Base-by-base conservation (phyloP, 495 filamentous ascomycete species). In the Penicillium antarcticum region DNA sequence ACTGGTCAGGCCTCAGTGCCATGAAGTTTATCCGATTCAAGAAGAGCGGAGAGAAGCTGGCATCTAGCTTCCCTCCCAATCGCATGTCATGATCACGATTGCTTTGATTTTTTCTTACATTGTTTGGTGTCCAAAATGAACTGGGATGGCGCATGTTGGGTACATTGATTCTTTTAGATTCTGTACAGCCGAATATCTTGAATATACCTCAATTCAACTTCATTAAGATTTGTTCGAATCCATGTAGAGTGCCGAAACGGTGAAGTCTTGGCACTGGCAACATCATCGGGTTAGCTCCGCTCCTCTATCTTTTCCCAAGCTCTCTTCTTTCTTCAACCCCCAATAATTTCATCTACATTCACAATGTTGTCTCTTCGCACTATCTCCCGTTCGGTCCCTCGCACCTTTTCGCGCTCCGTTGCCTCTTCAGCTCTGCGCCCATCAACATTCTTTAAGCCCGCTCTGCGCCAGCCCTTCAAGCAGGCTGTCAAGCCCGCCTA, bases 301-400 rank as follows among this genome's bases (percentile, higher is more conserved):
- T 62, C 51, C 40, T 52, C 39, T 45, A 45, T 39, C 43, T 54
- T 55, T 60, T 61, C 48, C 47, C 36, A 45, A 53, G 52, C 53
- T 54, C 44, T 53, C 57, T 42, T 39, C 45, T 60, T 51, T 52
- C 58, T 51, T 42, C 56, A 48, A 48, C 40, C 45, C 44, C 45
- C 51, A 53, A 48, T 40, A 33, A 39, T 21, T 47, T 37, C 57
- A 53, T 56, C 50, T 37, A 49, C 42, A 45, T 61, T 60, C 78
- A 87, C 61, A 61, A 94, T 92, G 89, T 70, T 91, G 66, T 90
- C 88, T 44, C 73, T 94, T 39, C 83, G 89, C 66, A 74, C 80
- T 51, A 65, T 88, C 46, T 77, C 84, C 57, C 87, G 88, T 63
- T 80, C 87, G 16, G 80, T 85, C 58, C 88, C 89, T 56, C 82